phyloP scores from a whole-genome alignment of 257 asterid genomes.

The Salvia rosmarinus region DNA sequence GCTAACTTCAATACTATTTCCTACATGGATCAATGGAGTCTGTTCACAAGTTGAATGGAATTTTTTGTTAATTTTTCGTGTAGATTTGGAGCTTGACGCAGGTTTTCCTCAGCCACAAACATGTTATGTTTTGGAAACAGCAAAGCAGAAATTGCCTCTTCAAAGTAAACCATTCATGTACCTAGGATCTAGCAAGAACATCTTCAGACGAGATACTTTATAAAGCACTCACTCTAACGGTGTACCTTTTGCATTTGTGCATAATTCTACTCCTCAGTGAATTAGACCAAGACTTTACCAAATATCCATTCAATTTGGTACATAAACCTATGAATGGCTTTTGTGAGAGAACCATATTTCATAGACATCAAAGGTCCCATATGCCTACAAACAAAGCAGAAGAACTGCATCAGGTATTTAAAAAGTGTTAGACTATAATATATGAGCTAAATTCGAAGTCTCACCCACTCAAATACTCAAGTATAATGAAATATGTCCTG shows the following conservation, averaged over 20 bases:
- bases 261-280: not conserved
- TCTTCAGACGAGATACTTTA: not conserved
- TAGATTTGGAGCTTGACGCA: not conserved
- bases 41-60: not conserved
- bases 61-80: too few relatives aligned
- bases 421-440: too few relatives aligned
- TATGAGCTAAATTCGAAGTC: not conserved
- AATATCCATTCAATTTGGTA: not conserved
- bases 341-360: constrained; percentile 75
- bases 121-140: constrained; percentile 21
- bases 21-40: not conserved
- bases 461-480: not conserved
- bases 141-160: constrained; percentile 13
- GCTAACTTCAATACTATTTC: not conserved
- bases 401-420: not conserved
- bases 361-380: constrained; percentile 62
- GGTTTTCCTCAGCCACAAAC: constrained; percentile 24
- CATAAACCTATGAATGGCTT: constrained; percentile 72
- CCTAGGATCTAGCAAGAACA: constrained; percentile 28
- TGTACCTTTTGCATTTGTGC: too few relatives aligned
- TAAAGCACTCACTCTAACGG: too few relatives aligned
- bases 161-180: constrained; percentile 28
- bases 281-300: not conserved
- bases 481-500: too few relatives aligned
- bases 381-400: constrained; percentile 47